Conservation (phyloP, 2,329 filamentous ascomycete species). For the Claviceps sp. region DNA sequence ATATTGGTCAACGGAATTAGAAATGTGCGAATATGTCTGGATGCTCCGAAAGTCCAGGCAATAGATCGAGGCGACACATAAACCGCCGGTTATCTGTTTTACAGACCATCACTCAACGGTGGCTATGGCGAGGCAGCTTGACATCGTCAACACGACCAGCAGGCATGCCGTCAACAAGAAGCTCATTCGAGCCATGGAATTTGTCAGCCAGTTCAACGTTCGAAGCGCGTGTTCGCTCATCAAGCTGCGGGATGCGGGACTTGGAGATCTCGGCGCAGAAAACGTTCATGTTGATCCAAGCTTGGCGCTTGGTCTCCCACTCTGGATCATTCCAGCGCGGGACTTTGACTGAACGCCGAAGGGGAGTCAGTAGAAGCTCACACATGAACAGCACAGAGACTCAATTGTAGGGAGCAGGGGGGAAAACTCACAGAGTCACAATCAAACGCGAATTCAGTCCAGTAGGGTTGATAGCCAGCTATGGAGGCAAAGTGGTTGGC, state of each 20-base stretch:
- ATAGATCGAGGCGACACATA: not conserved
- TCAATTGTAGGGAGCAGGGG: too few relatives aligned
- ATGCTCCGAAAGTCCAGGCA: not conserved
- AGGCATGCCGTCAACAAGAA: not conserved
- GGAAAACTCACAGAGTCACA: not conserved
- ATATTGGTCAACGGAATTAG: not conserved
- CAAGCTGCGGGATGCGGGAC: not conserved
- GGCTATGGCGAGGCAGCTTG: not conserved
- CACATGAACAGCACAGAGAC: not conserved
- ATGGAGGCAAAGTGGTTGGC: not conserved
- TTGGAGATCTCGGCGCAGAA: not conserved
- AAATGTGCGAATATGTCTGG: not conserved
- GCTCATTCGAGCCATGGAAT: not conserved
- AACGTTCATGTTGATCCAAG: constrained; percentile 1
- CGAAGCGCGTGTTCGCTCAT: not conserved
- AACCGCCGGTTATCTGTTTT: not conserved
- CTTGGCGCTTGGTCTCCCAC: not conserved
- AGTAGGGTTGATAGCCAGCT: not conserved
- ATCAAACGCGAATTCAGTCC: not conserved
- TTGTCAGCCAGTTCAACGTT: not conserved
- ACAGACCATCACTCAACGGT: not conserved
- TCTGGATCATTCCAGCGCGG: not conserved
- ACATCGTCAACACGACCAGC: not conserved
- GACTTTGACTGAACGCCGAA: not conserved
- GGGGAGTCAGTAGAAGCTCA: not conserved